These are phyloP conservation scores for Tritrichomonas musculus DNA, from an alignment of 208 protist species.

Conservation along the genomic window DNA sequence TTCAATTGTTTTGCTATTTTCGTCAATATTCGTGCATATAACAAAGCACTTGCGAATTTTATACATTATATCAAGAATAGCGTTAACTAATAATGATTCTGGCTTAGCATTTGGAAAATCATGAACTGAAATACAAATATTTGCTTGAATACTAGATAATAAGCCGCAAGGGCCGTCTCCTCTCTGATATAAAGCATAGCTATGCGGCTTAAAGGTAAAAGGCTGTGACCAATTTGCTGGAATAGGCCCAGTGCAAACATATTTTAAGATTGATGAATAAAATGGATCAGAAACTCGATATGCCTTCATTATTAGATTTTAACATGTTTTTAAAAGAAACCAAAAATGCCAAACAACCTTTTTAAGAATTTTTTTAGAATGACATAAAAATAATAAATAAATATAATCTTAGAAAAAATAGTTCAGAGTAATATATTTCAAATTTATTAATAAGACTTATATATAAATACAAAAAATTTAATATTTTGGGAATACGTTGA, in stretches of 20 bases:
- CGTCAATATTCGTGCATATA: background rate
- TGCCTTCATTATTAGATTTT: background rate
- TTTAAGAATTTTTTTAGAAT: too few species aligned
- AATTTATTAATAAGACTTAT: too few species aligned
- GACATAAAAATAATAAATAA: too few species aligned
- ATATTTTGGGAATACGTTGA: too few species aligned
- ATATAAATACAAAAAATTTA: too few species aligned
- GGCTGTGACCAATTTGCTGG: background rate
- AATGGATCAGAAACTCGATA: slow-evolving; percentile 1
- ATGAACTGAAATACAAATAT: background rate
- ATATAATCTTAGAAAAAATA: too few species aligned
- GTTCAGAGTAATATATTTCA: too few species aligned
- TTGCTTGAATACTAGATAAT: background rate
- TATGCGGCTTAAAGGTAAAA: background rate
- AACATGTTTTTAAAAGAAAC: too few species aligned
- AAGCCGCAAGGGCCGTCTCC: background rate
- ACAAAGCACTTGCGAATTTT: background rate
- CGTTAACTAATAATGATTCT: background rate
- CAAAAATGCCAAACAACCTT: too few species aligned
- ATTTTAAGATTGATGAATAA: background rate
- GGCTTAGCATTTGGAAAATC: background rate
- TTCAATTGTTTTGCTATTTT: background rate
- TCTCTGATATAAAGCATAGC: background rate
- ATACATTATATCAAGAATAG: background rate
- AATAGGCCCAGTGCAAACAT: background rate